Conservation (phyloP, 352 stramenopile genomes). For the Pseudoperonospora humuli region DNA sequence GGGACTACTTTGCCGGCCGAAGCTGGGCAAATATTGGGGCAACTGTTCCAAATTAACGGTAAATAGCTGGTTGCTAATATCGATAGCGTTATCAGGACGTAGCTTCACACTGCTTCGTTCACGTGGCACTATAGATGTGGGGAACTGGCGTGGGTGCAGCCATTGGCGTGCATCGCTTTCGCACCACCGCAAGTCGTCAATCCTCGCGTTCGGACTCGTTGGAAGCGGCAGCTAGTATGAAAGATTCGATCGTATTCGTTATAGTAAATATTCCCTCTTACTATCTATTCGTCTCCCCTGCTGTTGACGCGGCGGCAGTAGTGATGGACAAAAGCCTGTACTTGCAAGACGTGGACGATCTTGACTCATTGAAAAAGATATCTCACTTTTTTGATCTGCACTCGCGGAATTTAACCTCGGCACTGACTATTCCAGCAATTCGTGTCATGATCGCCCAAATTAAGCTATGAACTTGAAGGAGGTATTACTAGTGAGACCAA, state of each 20-base stretch:
- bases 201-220: slow-evolving; percentile 56
- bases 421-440: too few relatives aligned
- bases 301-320: slow-evolving; percentile 42
- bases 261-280: neutral
- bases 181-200: slow-evolving; percentile 49
- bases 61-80: neutral
- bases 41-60: slow-evolving; percentile 13
- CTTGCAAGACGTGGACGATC: slow-evolving; percentile 67
- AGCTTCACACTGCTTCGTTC: too few relatives aligned
- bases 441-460: too few relatives aligned
- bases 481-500: too few relatives aligned
- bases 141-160: slow-evolving; percentile 51
- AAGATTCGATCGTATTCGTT: too few relatives aligned
- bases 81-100: too few relatives aligned
- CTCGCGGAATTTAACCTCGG: too few relatives aligned
- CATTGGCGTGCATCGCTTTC: slow-evolving; percentile 64
- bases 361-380: slow-evolving; percentile 74
- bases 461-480: too few relatives aligned
- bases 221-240: slow-evolving; percentile 44
- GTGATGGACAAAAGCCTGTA: slow-evolving; percentile 84
- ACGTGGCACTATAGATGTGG: too few relatives aligned
- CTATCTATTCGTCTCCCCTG: neutral
- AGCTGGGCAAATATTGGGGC: slow-evolving; percentile 29
- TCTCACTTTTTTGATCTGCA: too few relatives aligned
- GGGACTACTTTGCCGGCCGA: slow-evolving; percentile 31